Percentiles rank a stretch among this genome's conserved stretches.
Evolutionary conservation across 2,329 filamentous ascomycete species (phyloP).

Genomic region (Cytospora leucostoma): DNA sequence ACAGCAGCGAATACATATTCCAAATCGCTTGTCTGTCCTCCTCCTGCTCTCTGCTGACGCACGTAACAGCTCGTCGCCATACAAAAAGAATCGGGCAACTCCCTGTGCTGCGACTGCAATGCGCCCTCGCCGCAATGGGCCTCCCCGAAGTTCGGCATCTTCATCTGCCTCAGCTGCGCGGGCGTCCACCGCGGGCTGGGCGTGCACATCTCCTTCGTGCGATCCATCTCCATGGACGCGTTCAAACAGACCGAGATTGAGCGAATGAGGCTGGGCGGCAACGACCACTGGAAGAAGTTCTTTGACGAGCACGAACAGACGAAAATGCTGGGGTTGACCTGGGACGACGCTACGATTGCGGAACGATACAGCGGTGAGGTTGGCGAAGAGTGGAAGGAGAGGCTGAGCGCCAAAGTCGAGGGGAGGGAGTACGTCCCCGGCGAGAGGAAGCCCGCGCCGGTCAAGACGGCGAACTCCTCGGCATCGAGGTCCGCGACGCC

Average conservation of each 20-base stretch:
- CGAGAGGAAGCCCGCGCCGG: conserved; percentile 53
- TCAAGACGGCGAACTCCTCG: conserved; percentile 22
- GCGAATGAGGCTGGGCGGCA: conserved; percentile 91
- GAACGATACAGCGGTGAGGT: conserved; percentile 88
- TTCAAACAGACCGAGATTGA: conserved; percentile 93
- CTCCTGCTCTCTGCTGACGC: conserved; percentile 12
- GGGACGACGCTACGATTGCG: conserved; percentile 86
- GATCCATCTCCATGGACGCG: conserved; percentile 97
- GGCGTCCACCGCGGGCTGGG: conserved; percentile 93
- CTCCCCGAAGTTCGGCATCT: conserved; percentile 94
- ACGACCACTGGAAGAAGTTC: conserved; percentile 82
- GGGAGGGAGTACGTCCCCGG: conserved; percentile 80
- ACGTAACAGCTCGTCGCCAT: conserved; percentile 75
- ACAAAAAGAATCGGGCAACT: conserved; percentile 88
- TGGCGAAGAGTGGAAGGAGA: conserved; percentile 94
- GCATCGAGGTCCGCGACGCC: conserved; percentile 29
- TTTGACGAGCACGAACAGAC: conserved; percentile 74
- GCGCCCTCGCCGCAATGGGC: conserved; percentile 98
- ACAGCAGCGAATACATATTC: background rate
- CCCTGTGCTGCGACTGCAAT: conserved; percentile 89
- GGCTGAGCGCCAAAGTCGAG: conserved; percentile 84
- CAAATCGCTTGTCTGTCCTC: conserved; percentile 5
- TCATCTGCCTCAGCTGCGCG: conserved; percentile 96
- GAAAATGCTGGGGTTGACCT: conserved; percentile 66
- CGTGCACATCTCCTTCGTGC: conserved; percentile 97